Conservation (phyloP, 2,329 filamentous ascomycete species). For the Neurospora crassa region DNA sequence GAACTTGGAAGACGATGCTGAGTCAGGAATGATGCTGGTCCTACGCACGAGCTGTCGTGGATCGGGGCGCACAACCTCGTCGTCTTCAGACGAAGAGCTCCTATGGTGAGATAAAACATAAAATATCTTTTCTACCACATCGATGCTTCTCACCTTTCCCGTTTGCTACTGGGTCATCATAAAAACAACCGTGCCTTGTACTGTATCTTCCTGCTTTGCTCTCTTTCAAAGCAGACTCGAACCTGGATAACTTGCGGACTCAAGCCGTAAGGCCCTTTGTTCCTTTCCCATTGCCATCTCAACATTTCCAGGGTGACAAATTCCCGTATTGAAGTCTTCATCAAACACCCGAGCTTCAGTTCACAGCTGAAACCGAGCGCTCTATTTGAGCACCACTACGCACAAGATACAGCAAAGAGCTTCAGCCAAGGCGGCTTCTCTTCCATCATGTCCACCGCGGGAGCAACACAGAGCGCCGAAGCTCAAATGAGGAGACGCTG, state of each 20-base stretch:
- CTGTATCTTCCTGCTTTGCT: neutral
- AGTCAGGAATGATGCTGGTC: neutral
- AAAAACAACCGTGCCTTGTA: neutral
- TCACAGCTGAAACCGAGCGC: neutral
- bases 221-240: neutral
- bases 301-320: neutral
- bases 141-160: neutral
- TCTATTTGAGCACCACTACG: neutral
- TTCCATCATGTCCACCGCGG: constrained; percentile 25
- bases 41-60: neutral
- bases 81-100: neutral
- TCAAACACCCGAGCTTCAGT: neutral
- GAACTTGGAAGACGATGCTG: neutral
- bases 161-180: neutral
- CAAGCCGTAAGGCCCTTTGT: neutral
- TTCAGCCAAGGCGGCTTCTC: neutral
- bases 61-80: neutral
- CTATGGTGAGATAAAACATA: neutral
- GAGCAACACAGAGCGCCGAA: constrained; percentile 19
- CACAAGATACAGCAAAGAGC: neutral
- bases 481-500: constrained; percentile 22
- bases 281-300: neutral
- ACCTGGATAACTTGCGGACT: neutral
- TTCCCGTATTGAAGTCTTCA: neutral
- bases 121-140: neutral